Evolutionary conservation across 2,329 filamentous ascomycete species (phyloP).

Genomic region (Cladosporium halotolerans): DNA sequence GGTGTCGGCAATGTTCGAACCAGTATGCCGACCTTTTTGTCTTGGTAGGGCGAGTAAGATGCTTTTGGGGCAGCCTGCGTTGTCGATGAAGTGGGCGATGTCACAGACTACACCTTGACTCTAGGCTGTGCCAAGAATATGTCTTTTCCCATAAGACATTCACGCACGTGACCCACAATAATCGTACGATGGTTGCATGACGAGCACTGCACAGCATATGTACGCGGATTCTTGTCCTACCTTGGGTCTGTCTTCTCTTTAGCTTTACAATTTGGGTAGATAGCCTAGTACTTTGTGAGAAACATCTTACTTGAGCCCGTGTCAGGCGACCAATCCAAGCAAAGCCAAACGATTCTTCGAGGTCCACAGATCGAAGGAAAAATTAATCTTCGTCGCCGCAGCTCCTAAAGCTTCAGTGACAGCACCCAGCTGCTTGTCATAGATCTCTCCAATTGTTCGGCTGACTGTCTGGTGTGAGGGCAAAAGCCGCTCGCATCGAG

Average conservation of each 20-base stretch:
- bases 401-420: conserved; percentile 1
- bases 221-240: too few relatives aligned
- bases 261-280: too few relatives aligned
- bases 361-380: conserved; percentile 20
- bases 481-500: conserved; percentile 4
- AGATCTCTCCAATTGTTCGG: conserved; percentile 5
- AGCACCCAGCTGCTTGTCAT: conserved; percentile 1
- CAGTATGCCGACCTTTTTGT: conserved; percentile 12
- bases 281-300: too few relatives aligned
- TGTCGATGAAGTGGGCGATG: conserved; percentile 16
- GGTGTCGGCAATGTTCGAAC: conserved; percentile 4
- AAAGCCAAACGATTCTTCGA: conserved; percentile 14
- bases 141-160: too few relatives aligned
- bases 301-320: too few relatives aligned
- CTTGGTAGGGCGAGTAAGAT: conserved; percentile 13
- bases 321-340: conserved; percentile 14
- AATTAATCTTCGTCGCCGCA: conserved; percentile 5
- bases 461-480: conserved; percentile 3
- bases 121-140: too few relatives aligned
- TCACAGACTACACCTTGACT: too few relatives aligned
- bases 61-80: conserved; percentile 3
- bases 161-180: too few relatives aligned
- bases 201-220: too few relatives aligned
- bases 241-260: too few relatives aligned
- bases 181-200: too few relatives aligned